Percentiles rank a stretch among this genome's conserved stretches.
Evolutionary conservation across 2,329 filamentous ascomycete species (phyloP).

Genomic region (Clarireedia paspali): DNA sequence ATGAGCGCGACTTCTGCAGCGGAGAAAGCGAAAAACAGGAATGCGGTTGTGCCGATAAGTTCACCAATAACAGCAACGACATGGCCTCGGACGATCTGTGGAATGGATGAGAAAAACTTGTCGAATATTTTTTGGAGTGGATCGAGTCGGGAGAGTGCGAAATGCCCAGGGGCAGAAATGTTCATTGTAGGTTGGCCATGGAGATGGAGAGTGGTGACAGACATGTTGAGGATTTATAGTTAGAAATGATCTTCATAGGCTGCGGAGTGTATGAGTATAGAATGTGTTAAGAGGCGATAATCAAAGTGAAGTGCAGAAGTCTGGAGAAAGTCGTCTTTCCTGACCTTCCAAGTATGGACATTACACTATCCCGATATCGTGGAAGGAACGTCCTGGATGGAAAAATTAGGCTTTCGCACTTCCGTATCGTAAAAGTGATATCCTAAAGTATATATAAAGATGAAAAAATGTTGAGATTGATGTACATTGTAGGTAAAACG

Average conservation of each 20-base stretch:
- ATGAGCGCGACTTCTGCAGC: slow-evolving; percentile 20
- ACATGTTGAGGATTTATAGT: slow-evolving; percentile 6
- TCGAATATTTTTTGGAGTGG: slow-evolving; percentile 17
- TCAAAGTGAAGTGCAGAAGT: too few relatives aligned
- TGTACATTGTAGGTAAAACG: too few relatives aligned
- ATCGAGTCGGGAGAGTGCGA: slow-evolving; percentile 13
- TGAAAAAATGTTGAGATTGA: too few relatives aligned
- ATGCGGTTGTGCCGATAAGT: slow-evolving; percentile 41
- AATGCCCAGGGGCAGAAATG: slow-evolving; percentile 11
- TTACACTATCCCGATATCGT: too few relatives aligned
- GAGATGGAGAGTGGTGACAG: slow-evolving; percentile 8
- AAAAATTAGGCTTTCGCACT: too few relatives aligned
- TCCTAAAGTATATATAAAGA: too few relatives aligned
- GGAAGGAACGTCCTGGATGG: too few relatives aligned
- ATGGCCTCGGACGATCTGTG: slow-evolving; percentile 32
- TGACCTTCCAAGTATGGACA: too few relatives aligned
- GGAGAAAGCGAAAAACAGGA: slow-evolving; percentile 27
- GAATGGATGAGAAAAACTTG: slow-evolving; percentile 14
- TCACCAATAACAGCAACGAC: slow-evolving; percentile 40
- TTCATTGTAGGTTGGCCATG: slow-evolving; percentile 14
- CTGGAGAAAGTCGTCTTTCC: too few relatives aligned
- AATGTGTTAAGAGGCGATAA: too few relatives aligned
- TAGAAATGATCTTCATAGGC: slow-evolving; percentile 5
- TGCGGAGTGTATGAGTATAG: too few relatives aligned
- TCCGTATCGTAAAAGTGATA: too few relatives aligned